Evolutionary conservation across 1,284 basidiomycete genomes (phyloP).

Genomic region (Grifola frondosa): DNA sequence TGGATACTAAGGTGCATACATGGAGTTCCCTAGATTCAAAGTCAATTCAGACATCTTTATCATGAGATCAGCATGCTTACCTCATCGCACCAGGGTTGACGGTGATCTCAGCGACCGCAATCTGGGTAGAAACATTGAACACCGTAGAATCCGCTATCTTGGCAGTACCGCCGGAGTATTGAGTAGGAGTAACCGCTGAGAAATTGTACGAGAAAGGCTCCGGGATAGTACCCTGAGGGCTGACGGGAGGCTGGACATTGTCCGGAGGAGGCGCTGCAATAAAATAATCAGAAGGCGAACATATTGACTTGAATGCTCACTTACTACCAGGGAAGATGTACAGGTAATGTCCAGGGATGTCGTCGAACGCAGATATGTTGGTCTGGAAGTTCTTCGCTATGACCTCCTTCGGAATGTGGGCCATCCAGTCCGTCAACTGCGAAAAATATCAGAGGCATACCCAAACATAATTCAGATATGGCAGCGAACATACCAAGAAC

Average conservation of each 20-base stretch:
- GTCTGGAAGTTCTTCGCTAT: conserved; percentile 70
- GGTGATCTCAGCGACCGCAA: conserved; percentile 55
- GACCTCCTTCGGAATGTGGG: conserved; percentile 60
- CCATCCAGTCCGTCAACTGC: conserved; percentile 60
- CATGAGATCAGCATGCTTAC: conserved; percentile 26
- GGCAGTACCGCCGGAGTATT: conserved; percentile 50
- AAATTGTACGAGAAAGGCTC: conserved; percentile 52
- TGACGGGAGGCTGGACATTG: conserved; percentile 39
- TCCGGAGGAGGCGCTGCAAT: conserved; percentile 37
- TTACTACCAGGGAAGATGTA: conserved; percentile 57
- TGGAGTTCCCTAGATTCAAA: no score
- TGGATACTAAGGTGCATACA: not conserved
- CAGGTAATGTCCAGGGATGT: conserved; percentile 48
- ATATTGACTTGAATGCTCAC: conserved; percentile 33
- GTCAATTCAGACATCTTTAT: conserved; percentile 2
- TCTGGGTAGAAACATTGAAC: conserved; percentile 53
- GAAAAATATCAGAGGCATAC: conserved; percentile 9
- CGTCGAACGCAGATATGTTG: conserved; percentile 49
- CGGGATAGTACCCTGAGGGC: conserved; percentile 51
- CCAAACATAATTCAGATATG: conserved; percentile 22
- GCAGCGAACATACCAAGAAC: conserved; percentile 47
- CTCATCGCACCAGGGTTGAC: conserved; percentile 59
- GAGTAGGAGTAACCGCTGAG: conserved; percentile 49
- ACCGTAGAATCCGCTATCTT: conserved; percentile 61
- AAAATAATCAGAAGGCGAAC: not conserved